Base-by-base conservation (phyloP, 1,284 basidiomycete species). In the Naganishia albida region DNA sequence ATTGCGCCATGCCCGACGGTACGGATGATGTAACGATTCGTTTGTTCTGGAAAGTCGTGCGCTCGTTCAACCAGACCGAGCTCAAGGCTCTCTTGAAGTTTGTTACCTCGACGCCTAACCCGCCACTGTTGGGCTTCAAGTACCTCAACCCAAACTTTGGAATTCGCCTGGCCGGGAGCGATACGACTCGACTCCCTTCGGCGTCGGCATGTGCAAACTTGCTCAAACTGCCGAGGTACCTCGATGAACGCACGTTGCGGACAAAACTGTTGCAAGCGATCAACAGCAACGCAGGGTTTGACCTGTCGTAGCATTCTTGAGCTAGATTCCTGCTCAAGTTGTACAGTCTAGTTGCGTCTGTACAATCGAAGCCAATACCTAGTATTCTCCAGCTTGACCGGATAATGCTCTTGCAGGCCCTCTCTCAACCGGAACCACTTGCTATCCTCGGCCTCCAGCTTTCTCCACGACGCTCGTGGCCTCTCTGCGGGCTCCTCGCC, bases 91-190 rank as follows among this genome's bases (percentile, higher is more conserved):
- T 96, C 65, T 77, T 97, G 60, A 84, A 90, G 6, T 97, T 96
- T 73, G 93, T 91, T 18, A 96, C 93, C 8, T 90, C 89, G 67
- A 95, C 92, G 73, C 89, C 90, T 69, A 83, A 93, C 13, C 92
- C 93, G 0, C 93, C 93, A 0, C 79, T 97, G 85, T 90, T 81
- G 10, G 92, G 93, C 0, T 97, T 97, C 82, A 88, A 87, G 69
- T 88, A 93, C 72, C 83, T 97, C 2, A 83, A 86, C 20, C 93
- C 93, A 0, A 85, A 87, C 63, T 95, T 96, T 72, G 86, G 86
- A 0, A 93, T 97, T 62, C 85, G 90, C 7, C 89, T 89, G 68
- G 84, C 87, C 12, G 89, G 89, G 1, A 72, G 72, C 0, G 91
- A 95, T 73, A 81, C 88, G 69, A 82, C 83, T 48, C 83, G 93